Evolutionary conservation across 805 yeast species (phyloP).

Genomic region (Candida argentea): DNA sequence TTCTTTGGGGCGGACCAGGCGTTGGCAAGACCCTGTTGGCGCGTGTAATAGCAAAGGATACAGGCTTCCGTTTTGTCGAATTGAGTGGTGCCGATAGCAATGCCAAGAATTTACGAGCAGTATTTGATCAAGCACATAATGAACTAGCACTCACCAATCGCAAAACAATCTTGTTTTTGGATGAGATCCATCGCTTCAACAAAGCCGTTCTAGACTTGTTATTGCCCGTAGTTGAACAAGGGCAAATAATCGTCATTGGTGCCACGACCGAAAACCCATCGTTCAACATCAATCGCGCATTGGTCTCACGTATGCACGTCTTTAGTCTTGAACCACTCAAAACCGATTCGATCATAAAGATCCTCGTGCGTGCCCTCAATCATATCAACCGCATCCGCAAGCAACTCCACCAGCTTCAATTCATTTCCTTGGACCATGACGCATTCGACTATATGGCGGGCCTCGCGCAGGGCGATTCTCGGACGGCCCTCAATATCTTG

Average conservation of each 20-base stretch:
- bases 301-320: slow-evolving; percentile 34
- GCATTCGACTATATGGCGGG: slow-evolving; percentile 61
- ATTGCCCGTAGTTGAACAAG: slow-evolving; percentile 33
- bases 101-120: slow-evolving; percentile 25
- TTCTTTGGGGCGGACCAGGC: slow-evolving; percentile 37
- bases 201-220: slow-evolving; percentile 33
- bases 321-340: slow-evolving; percentile 32
- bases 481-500: slow-evolving; percentile 70
- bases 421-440: slow-evolving; percentile 43
- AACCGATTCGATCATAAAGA: slow-evolving; percentile 21
- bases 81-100: slow-evolving; percentile 30
- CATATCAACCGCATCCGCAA: slow-evolving; percentile 52
- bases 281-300: slow-evolving; percentile 31
- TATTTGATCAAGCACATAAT: slow-evolving; percentile 26
- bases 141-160: slow-evolving; percentile 24
- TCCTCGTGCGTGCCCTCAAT: slow-evolving; percentile 26
- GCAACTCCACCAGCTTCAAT: slow-evolving; percentile 37
- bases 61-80: slow-evolving; percentile 25
- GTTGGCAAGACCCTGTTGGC: slow-evolving; percentile 36
- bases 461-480: slow-evolving; percentile 79
- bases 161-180: slow-evolving; percentile 25
- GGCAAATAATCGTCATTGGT: slow-evolving; percentile 29
- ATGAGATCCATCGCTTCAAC: slow-evolving; percentile 35
- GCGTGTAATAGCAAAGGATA: slow-evolving; percentile 24
- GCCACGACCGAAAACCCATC: slow-evolving; percentile 60